These are phyloP conservation scores for Pueraria montana DNA, from an alignment of 306 rosid genomes.

Conservation along the genomic window DNA sequence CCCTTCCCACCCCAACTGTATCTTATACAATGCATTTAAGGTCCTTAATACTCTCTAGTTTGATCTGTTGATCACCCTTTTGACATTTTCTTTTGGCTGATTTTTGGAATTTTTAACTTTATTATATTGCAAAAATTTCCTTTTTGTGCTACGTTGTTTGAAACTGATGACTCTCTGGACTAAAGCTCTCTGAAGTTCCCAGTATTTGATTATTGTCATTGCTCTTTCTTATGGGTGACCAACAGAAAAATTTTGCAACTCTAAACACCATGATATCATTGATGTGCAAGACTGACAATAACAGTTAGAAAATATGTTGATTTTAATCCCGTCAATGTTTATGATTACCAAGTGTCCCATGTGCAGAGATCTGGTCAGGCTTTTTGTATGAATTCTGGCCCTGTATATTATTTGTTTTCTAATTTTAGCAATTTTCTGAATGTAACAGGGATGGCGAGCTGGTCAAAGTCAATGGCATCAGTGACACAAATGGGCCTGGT, in stretches of 20 bases:
- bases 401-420: constrained; percentile 38
- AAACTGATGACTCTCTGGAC: constrained; percentile 21
- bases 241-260: constrained; percentile 17
- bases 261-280: constrained; percentile 27
- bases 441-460: constrained; percentile 53
- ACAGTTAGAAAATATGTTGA: constrained; percentile 19
- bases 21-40: constrained; percentile 18
- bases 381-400: constrained; percentile 28
- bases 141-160: constrained; percentile 7
- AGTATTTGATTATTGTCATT: constrained; percentile 16
- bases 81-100: constrained; percentile 21
- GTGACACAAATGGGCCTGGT: constrained; percentile 45
- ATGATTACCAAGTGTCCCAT: constrained; percentile 32
- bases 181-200: not conserved
- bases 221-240: constrained; percentile 19
- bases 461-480: constrained; percentile 49
- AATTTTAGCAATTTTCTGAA: constrained; percentile 30
- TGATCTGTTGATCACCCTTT: constrained; percentile 16
- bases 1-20: not conserved
- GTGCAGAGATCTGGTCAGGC: constrained; percentile 33
- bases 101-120: constrained; percentile 1
- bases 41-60: constrained; percentile 8
- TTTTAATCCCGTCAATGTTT: constrained; percentile 31
- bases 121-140: not conserved
- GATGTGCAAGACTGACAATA: constrained; percentile 29